Base-by-base conservation (phyloP, 2,329 filamentous ascomycete genomes). In the Colletotrichum sp. region DNA sequence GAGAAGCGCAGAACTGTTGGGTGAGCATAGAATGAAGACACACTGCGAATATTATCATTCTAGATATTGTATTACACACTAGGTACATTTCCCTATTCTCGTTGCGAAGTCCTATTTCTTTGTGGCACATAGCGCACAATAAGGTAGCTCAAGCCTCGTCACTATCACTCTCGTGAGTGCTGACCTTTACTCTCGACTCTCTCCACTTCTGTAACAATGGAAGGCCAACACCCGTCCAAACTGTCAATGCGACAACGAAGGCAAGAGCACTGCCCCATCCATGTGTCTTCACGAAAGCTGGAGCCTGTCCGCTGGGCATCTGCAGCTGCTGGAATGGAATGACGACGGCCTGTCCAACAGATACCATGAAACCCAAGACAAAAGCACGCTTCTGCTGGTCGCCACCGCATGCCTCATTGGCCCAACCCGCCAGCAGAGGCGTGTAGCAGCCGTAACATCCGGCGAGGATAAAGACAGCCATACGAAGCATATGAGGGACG, bases 351-450 rank as follows among this genome's bases (percentile, higher is more conserved):
- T 81, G 80, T 10, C 84, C 85, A 8, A 85, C 82, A 2, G 83
- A 83, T 0, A 82, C 82, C 81, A 86, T 86, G 73, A 85, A 83
- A 6, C 83, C 85, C 5, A 87, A 78, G 12, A 86, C 79, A 60
- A 87, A 87, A 0, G 84, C 85, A 9, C 86, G 83, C 74, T 87
- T 85, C 78, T 87, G 86, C 72, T 86, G 84, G 67, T 87, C 86
- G 6, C 84, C 84, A 2, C 84, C 85, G 64, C 85, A 87, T 1
- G 84, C 79, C 73, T 85, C 83, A 74, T 87, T 87, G 2, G 82
- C 78, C 86, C 86, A 87, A 0, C 84, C 84, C 1, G 85, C 85
- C 1, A 87, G 79, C 10, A 87, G 79, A 5, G 86, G 86, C 2
- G 85, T 87, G 78, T 82, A 86, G 69, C 84, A 87, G 32, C 86